Base-by-base conservation (phyloP, 2,329 filamentous ascomycete genomes). In the Fusarium buharicum region DNA sequence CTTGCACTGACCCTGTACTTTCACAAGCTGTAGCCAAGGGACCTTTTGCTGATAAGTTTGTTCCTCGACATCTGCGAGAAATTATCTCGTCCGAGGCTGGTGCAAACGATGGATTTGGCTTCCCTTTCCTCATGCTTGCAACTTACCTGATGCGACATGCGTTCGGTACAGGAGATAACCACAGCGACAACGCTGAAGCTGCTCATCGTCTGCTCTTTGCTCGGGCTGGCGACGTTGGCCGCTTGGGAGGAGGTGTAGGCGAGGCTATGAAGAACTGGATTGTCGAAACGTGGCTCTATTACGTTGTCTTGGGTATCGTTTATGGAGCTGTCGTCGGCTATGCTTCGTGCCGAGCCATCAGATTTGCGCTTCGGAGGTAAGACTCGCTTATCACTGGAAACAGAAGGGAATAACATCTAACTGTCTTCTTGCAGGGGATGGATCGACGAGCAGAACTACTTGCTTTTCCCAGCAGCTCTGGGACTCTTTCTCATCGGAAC, bases 21-120 rank as follows among this genome's bases (percentile, higher is more conserved):
- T 62, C 59, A 0, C 59, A 62, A 2, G 59, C 59, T 13, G 22
- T 62, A 3, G 86, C 59, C 3, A 62, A 63, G 17, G 59, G 59
- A 1, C 59, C 59, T 0, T 72, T 89, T 62, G 79, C 86, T 0
- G 85, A 88, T 65, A 86, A 86, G 56, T 88, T 82, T 55, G 85
- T 88, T 3, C 77, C 81, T 10, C 79, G 84, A 2, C 77, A 81
- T 4, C 75, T 88, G 4, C 80, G 85, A 24, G 84, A 88, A 61
- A 83, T 88, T 53, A 87, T 88, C 17, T 87, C 85, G 0, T 80
- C 85, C 1, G 86, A 88, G 60, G 85, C 84, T 4, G 86, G 86
- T 7, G 81, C 82, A 3, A 88, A 88, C 59, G 86, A 88, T 60
- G 85, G 86, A 0, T 85, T 88, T 36, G 85, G 83, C 0, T 88